Percentiles rank a stretch among this genome's conserved stretches.
Evolutionary conservation across 345 rosid species (phyloP).

Genomic region (Populus simonii): DNA sequence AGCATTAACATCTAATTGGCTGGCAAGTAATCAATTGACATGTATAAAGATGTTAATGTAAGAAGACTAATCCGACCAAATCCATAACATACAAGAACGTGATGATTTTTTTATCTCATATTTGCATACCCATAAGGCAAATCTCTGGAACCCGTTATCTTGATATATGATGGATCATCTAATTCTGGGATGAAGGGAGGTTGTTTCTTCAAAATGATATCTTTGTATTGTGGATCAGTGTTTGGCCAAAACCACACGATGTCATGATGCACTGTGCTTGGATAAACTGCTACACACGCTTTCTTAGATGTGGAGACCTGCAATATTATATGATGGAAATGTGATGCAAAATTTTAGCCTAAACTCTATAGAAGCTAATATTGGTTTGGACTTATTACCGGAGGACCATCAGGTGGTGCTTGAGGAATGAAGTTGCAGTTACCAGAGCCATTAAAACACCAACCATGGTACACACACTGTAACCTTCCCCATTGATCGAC

Average conservation of each 20-base stretch:
- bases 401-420: slow-evolving; percentile 71
- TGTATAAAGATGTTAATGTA: too few species aligned
- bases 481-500: slow-evolving; percentile 73
- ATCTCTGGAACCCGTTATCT: slow-evolving; percentile 56
- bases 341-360: not conserved
- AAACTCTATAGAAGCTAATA: not conserved
- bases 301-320: slow-evolving; percentile 70
- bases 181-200: slow-evolving; percentile 75
- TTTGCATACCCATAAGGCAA: slow-evolving; percentile 72
- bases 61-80: too few species aligned
- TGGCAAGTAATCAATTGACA: too few species aligned
- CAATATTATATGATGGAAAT: slow-evolving; percentile 7
- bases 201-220: slow-evolving; percentile 51
- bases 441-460: slow-evolving; percentile 70
- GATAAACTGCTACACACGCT: slow-evolving; percentile 78
- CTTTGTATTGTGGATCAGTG: slow-evolving; percentile 62
- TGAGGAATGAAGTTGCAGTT: slow-evolving; percentile 26
- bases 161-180: slow-evolving; percentile 77
- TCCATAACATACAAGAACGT: not conserved
- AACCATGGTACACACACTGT: slow-evolving; percentile 86
- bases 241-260: slow-evolving; percentile 97
- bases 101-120: too few species aligned
- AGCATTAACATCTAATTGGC: too few species aligned
- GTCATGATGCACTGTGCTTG: slow-evolving; percentile 66
- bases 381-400: not conserved